Evolutionary conservation across 2,329 filamentous ascomycete species (phyloP).

Genomic region (Parastagonospora avenae): DNA sequence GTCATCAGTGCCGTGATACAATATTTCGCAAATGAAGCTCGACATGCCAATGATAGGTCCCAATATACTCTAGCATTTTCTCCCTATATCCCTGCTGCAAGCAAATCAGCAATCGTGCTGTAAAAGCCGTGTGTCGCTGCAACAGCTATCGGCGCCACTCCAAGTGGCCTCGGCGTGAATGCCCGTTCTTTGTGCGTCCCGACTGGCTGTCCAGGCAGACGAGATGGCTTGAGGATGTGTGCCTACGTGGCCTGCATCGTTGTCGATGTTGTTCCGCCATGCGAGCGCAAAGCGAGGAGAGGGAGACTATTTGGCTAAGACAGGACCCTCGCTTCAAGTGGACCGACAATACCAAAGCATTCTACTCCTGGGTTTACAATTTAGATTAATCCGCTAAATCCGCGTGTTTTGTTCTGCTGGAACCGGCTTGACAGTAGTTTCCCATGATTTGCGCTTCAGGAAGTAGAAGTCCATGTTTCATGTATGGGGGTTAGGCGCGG

Average conservation of each 20-base stretch:
- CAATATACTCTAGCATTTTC: slow-evolving; percentile 4
- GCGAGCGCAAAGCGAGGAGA: slow-evolving; percentile 14
- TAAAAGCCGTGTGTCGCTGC: slow-evolving; percentile 9
- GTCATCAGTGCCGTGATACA: slow-evolving; percentile 17
- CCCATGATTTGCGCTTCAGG: background rate
- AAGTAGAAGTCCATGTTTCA: background rate
- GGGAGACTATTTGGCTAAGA: background rate
- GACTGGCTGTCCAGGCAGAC: slow-evolving; percentile 2
- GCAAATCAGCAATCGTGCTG: slow-evolving; percentile 8
- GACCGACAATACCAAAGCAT: background rate
- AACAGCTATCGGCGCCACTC: background rate
- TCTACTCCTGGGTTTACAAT: too few species aligned
- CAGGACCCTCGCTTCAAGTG: slow-evolving; percentile 11
- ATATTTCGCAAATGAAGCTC: slow-evolving; percentile 4
- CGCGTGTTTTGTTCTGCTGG: background rate
- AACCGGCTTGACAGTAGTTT: slow-evolving; percentile 1
- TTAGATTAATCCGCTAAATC: too few species aligned
- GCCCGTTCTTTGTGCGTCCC: background rate
- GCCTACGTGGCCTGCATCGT: slow-evolving; percentile 15
- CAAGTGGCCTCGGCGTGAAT: background rate
- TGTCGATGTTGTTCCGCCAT: slow-evolving; percentile 8
- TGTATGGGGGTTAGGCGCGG: background rate
- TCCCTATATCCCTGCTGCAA: slow-evolving; percentile 8
- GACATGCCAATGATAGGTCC: slow-evolving; percentile 10
- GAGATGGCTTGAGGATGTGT: slow-evolving; percentile 1